Percentiles rank a stretch among this genome's conserved stretches.
Evolutionary conservation across 306 rosid species (phyloP).

Genomic region (Dryas alaskensis): DNA sequence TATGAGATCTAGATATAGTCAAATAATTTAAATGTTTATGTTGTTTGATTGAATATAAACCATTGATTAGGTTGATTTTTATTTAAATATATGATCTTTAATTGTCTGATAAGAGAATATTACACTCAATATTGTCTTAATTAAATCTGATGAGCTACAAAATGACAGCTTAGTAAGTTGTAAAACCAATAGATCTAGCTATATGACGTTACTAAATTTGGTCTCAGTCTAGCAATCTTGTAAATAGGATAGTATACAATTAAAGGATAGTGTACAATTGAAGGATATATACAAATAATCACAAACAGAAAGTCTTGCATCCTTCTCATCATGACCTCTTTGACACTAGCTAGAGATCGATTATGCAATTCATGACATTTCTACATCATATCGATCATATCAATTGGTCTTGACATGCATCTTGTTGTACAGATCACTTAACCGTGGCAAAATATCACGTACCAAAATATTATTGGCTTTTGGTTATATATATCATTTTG

Average conservation of each 20-base stretch:
- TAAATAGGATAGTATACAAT: background rate
- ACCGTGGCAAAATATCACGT: slow-evolving; percentile 9
- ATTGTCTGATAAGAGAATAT: too few relatives aligned
- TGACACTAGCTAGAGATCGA: background rate
- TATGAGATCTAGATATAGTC: too few relatives aligned
- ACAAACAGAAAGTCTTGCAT: slow-evolving; percentile 2
- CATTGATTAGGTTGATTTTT: too few relatives aligned
- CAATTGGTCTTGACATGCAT: slow-evolving; percentile 4
- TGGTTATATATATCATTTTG: background rate
- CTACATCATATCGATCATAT: slow-evolving; percentile 13
- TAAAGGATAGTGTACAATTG: background rate
- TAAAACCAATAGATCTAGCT: too few relatives aligned
- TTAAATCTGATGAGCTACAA: too few relatives aligned
- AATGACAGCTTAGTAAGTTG: too few relatives aligned
- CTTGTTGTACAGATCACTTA: slow-evolving; percentile 10
- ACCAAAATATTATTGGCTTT: background rate
- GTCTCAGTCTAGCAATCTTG: too few relatives aligned
- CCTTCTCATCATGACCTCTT: slow-evolving; percentile 18
- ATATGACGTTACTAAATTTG: too few relatives aligned
- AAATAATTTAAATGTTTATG: too few relatives aligned
- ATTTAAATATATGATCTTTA: too few relatives aligned
- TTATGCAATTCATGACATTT: background rate
- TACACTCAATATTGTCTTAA: too few relatives aligned
- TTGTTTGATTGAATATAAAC: too few relatives aligned
- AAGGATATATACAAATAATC: background rate